Evolutionary conservation across 345 rosid genomes (phyloP).

Genomic region (Crucihimalaya himalaica): DNA sequence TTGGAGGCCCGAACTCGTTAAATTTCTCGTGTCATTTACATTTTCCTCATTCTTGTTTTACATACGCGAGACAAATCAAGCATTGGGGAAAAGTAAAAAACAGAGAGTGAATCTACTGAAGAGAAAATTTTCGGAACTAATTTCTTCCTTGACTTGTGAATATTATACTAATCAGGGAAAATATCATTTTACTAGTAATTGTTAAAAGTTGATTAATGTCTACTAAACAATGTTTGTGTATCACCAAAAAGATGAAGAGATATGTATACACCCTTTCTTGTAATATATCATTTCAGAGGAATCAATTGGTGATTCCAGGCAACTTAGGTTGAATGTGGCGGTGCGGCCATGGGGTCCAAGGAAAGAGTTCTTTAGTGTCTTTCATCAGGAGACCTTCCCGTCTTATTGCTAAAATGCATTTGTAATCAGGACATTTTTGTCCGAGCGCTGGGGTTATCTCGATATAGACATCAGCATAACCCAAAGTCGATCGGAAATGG

Average conservation of each 20-base stretch:
- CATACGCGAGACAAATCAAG: too few species aligned
- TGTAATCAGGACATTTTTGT: conserved; percentile 17
- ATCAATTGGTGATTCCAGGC: not conserved
- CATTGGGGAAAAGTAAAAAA: too few species aligned
- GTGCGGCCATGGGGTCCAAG: conserved; percentile 44
- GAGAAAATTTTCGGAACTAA: too few species aligned
- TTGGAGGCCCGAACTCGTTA: too few species aligned
- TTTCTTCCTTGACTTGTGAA: not conserved
- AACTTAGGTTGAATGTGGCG: conserved; percentile 33
- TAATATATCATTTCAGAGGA: not conserved
- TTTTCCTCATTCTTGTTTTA: too few species aligned
- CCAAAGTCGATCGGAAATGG: conserved; percentile 36
- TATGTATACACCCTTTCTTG: not conserved
- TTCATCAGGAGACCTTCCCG: conserved; percentile 40
- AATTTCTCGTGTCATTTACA: too few species aligned
- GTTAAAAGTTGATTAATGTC: not conserved
- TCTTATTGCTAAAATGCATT: conserved; percentile 33
- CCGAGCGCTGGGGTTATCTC: conserved; percentile 31
- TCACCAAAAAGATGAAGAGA: not conserved
- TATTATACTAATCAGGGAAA: not conserved
- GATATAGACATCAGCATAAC: conserved; percentile 15
- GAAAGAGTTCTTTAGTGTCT: conserved; percentile 32
- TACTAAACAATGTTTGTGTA: not conserved
- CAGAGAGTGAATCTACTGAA: too few species aligned
- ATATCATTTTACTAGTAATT: not conserved